These are phyloP conservation scores for Betula pendula DNA, from an alignment of 306 rosid species.

Conservation along the genomic window DNA sequence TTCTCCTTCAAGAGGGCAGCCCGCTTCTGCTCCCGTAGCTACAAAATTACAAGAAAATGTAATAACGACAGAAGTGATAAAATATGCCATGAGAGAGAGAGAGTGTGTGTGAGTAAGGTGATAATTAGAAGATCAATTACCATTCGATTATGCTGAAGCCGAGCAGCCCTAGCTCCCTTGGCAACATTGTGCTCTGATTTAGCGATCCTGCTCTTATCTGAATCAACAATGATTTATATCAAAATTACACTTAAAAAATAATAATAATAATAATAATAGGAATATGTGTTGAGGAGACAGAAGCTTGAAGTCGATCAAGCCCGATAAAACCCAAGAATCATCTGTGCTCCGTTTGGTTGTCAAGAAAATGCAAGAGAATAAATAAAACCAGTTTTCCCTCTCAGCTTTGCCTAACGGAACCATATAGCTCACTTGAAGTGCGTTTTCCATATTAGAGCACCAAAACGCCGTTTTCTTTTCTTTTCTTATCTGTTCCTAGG, in stretches of 20 bases:
- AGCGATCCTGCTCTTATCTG: conserved; percentile 48
- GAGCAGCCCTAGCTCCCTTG: conserved; percentile 76
- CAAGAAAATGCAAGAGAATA: neutral
- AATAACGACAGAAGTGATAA: neutral
- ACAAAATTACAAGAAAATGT: conserved; percentile 19
- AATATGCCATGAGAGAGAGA: neutral
- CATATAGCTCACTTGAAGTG: neutral
- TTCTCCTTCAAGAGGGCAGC: conserved; percentile 79
- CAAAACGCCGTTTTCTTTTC: neutral
- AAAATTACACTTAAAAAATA: neutral
- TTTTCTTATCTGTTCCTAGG: neutral
- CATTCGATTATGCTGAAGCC: conserved; percentile 81
- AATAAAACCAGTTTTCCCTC: neutral
- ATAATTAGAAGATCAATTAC: conserved; percentile 32
- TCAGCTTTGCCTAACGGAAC: neutral
- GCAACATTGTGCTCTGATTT: conserved; percentile 58
- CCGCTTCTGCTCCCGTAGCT: conserved; percentile 79
- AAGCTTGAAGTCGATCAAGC: neutral
- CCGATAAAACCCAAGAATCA: neutral
- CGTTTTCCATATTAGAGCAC: neutral
- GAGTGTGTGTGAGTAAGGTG: too few species aligned
- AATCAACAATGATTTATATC: conserved; percentile 25
- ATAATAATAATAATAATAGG: neutral
- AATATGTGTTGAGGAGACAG: neutral
- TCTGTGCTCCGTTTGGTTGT: neutral